Conservation (phyloP, 495 filamentous ascomycete species). For the Podospora australis region DNA sequence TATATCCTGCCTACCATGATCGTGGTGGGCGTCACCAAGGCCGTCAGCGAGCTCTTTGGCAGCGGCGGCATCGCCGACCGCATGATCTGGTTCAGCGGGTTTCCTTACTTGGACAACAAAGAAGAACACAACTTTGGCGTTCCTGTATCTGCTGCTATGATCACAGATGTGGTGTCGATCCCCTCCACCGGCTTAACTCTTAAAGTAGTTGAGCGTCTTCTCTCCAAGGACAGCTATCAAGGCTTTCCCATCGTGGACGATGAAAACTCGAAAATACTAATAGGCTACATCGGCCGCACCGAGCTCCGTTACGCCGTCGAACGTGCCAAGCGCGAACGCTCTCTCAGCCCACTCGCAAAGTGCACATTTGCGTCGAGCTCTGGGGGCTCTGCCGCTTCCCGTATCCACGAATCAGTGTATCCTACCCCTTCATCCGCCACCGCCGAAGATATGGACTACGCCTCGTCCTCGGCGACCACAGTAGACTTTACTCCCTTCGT, state of each 20-base stretch:
- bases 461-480: conserved; percentile 42
- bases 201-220: conserved; percentile 62
- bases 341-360: conserved; percentile 54
- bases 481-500: conserved; percentile 86
- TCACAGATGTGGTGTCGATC: conserved; percentile 64
- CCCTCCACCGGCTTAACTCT: conserved; percentile 71
- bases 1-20: conserved; percentile 99
- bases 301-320: conserved; percentile 92
- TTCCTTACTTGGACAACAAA: conserved; percentile 96
- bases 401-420: conserved; percentile 32
- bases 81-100: conserved; percentile 99
- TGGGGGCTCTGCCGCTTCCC: conserved; percentile 52
- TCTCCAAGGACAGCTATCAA: conserved; percentile 80
- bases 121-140: conserved; percentile 98
- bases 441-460: conserved; percentile 13
- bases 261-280: conserved; percentile 56
- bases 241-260: conserved; percentile 92
- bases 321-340: conserved; percentile 67
- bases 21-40: conserved; percentile 95
- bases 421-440: not conserved
- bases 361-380: conserved; percentile 72
- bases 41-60: conserved; percentile 82
- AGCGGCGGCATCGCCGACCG: conserved; percentile 96
- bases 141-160: conserved; percentile 91
- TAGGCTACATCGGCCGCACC: conserved; percentile 93